These are phyloP conservation scores for Pyrrhoderma noxium DNA, from an alignment of 1,284 basidiomycete species.

Conservation along the genomic window DNA sequence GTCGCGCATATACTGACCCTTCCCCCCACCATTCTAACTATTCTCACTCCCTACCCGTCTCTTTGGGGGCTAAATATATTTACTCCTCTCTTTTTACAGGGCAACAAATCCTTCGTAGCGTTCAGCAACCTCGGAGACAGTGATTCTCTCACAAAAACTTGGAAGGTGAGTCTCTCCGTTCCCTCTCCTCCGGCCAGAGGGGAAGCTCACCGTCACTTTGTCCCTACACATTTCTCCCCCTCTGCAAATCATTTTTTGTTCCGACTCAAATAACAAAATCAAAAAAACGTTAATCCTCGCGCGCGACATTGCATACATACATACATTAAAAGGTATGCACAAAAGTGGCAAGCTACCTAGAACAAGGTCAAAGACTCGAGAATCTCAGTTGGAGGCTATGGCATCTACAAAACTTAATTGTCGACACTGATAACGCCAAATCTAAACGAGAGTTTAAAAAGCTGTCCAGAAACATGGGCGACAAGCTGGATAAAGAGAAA, in stretches of 20 bases:
- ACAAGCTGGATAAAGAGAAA: conserved; percentile 83
- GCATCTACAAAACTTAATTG: conserved; percentile 82
- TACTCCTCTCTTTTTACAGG: conserved; percentile 36
- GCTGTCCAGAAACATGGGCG: conserved; percentile 75
- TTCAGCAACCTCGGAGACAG: conserved; percentile 78
- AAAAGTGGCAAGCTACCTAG: conserved; percentile 78
- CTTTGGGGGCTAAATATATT: conserved; percentile 10
- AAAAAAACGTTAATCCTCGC: neutral
- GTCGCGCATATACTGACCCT: conserved; percentile 3
- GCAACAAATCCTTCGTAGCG: conserved; percentile 85
- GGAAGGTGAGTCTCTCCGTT: conserved; percentile 50
- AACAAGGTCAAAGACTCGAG: conserved; percentile 80
- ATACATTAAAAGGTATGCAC: conserved; percentile 56
- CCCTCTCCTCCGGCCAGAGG: neutral
- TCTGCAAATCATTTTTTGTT: no score
- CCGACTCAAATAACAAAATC: no score
- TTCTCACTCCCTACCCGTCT: conserved; percentile 22
- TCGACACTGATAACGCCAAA: conserved; percentile 78
- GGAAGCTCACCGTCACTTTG: no score
- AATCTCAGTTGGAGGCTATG: conserved; percentile 82
- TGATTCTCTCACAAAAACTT: conserved; percentile 77
- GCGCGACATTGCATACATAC: neutral
- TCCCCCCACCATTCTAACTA: conserved; percentile 20
- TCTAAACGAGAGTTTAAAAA: conserved; percentile 82
- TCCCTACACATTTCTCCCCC: no score